Evolutionary conservation across 2,329 filamentous ascomycete genomes (phyloP).

Genomic region (Fusarium abutilonis): DNA sequence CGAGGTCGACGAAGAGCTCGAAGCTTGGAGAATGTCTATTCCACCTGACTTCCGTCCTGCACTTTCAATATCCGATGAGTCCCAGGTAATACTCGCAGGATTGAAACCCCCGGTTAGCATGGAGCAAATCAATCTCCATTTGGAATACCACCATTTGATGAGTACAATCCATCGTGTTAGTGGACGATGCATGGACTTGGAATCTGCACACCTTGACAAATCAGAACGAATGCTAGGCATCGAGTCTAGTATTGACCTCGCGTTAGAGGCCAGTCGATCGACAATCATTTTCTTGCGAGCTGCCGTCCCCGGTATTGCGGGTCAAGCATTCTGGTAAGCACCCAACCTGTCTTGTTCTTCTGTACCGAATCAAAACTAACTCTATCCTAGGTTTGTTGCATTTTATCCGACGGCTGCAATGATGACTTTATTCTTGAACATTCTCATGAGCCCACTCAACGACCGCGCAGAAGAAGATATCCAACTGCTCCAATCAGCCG

Average conservation of each 20-base stretch:
- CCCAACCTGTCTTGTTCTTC: background rate
- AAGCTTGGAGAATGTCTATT: slow-evolving; percentile 63
- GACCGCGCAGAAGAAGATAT: slow-evolving; percentile 57
- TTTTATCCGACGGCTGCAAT: slow-evolving; percentile 67
- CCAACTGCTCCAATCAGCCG: slow-evolving; percentile 55
- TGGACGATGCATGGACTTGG: slow-evolving; percentile 54
- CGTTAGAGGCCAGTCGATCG: slow-evolving; percentile 65
- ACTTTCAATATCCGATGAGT: slow-evolving; percentile 52
- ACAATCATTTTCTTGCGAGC: slow-evolving; percentile 60
- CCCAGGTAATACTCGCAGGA: slow-evolving; percentile 43
- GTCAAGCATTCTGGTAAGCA: slow-evolving; percentile 61
- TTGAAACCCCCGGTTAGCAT: slow-evolving; percentile 53
- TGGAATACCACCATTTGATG: slow-evolving; percentile 67
- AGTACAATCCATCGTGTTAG: slow-evolving; percentile 65
- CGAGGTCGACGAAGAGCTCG: slow-evolving; percentile 65
- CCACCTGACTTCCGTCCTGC: slow-evolving; percentile 57
- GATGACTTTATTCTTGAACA: slow-evolving; percentile 64
- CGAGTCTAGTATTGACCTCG: slow-evolving; percentile 62
- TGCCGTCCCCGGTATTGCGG: slow-evolving; percentile 54
- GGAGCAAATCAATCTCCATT: slow-evolving; percentile 58
- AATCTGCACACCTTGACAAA: slow-evolving; percentile 22
- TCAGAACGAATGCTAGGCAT: slow-evolving; percentile 55
- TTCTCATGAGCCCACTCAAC: slow-evolving; percentile 59
- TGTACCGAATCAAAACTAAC: background rate
- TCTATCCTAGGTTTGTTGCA: slow-evolving; percentile 57